These are phyloP conservation scores for Fusarium sp. DNA, from an alignment of 2,329 filamentous ascomycete genomes.

Conservation along the genomic window DNA sequence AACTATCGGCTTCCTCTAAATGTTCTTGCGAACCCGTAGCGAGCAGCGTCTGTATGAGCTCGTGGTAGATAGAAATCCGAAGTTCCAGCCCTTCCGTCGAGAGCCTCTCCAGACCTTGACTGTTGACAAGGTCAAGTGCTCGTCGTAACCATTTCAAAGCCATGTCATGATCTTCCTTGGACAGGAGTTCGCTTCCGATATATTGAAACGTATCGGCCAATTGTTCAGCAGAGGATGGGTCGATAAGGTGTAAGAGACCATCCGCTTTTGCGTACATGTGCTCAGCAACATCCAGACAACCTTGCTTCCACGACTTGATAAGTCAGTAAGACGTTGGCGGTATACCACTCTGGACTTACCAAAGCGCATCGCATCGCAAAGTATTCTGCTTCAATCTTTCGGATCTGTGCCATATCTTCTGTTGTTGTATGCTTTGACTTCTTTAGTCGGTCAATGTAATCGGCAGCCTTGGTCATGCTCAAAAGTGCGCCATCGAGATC, in stretches of 20 bases:
- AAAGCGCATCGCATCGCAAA: constrained; percentile 73
- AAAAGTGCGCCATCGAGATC: constrained; percentile 69
- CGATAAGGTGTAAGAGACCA: constrained; percentile 53
- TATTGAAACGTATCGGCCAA: constrained; percentile 77
- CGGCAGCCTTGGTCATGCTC: constrained; percentile 72
- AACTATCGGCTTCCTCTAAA: constrained; percentile 63
- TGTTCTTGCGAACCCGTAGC: constrained; percentile 58
- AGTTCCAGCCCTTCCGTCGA: constrained; percentile 72
- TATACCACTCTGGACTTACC: constrained; percentile 59
- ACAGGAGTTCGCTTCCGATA: constrained; percentile 72
- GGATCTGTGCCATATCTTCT: constrained; percentile 8
- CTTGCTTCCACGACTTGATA: constrained; percentile 77
- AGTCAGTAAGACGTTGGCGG: constrained; percentile 28
- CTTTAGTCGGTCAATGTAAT: constrained; percentile 56
- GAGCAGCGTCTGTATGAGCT: constrained; percentile 67
- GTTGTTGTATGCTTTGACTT: background rate
- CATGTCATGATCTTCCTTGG: constrained; percentile 62
- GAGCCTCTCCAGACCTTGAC: constrained; percentile 65
- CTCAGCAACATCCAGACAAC: constrained; percentile 79
- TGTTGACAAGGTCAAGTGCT: constrained; percentile 69
- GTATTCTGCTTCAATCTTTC: constrained; percentile 69
- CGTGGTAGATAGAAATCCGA: constrained; percentile 73
- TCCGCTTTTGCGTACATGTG: constrained; percentile 76
- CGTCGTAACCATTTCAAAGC: constrained; percentile 81
- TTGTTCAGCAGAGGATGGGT: constrained; percentile 66